Evolutionary conservation across 768 basidiomycete genomes (phyloP).

Genomic region (Amanita rimosa): DNA sequence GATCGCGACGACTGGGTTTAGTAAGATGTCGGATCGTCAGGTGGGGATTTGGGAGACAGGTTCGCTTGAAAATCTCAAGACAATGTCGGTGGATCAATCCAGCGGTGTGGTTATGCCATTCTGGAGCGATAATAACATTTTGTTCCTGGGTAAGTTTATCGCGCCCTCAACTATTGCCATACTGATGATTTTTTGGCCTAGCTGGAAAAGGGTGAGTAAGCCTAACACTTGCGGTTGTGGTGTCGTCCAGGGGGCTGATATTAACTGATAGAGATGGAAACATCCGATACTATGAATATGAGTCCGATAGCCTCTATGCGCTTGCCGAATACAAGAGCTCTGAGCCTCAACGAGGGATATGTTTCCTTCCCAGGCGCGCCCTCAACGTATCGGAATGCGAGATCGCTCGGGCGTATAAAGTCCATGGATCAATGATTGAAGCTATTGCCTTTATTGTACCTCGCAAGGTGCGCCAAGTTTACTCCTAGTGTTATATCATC

Average conservation of each 20-base stretch:
- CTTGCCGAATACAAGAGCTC: constrained; percentile 80
- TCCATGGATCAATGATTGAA: constrained; percentile 63
- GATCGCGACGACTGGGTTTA: constrained; percentile 93
- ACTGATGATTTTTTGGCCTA: constrained; percentile 12
- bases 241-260: neutral
- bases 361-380: constrained; percentile 88
- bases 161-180: neutral
- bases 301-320: constrained; percentile 67
- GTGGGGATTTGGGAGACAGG: constrained; percentile 84
- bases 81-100: constrained; percentile 72
- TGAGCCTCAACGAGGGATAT: constrained; percentile 95
- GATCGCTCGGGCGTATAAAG: constrained; percentile 91
- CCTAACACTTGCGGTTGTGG: neutral
- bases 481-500: neutral
- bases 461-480: constrained; percentile 52
- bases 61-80: constrained; percentile 66
- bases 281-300: constrained; percentile 95
- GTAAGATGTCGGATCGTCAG: constrained; percentile 93
- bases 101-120: constrained; percentile 96
- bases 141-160: constrained; percentile 56
- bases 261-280: constrained; percentile 57
- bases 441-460: constrained; percentile 95
- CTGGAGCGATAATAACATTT: constrained; percentile 89
- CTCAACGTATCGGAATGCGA: constrained; percentile 88
- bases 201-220: constrained; percentile 77